A percentile compares a stretch with the other conserved stretches of the same genome.
Evolutionary conservation across 2,329 filamentous ascomycete genomes (phyloP).

Genomic region (Talaromyces verruculosus): DNA sequence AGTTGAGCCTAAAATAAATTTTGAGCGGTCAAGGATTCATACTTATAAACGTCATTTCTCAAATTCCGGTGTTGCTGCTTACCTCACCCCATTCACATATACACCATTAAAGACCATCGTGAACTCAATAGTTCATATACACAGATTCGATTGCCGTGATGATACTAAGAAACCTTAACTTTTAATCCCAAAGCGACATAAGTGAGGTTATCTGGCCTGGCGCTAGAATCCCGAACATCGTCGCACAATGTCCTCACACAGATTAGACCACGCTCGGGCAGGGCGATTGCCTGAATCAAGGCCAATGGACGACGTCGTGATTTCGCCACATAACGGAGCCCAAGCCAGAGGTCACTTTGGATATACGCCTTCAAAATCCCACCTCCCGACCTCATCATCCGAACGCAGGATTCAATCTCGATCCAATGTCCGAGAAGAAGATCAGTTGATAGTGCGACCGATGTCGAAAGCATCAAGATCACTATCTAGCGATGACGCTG

Average conservation of each 20-base stretch:
- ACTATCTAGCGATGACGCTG: slow-evolving; percentile 26
- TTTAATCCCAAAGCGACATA: not conserved
- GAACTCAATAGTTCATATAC: slow-evolving; percentile 10
- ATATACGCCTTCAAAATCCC: slow-evolving; percentile 29
- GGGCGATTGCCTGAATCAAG: slow-evolving; percentile 31
- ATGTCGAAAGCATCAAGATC: slow-evolving; percentile 26
- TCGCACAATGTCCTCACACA: slow-evolving; percentile 42
- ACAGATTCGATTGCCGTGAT: slow-evolving; percentile 32
- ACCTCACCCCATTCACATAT: not conserved
- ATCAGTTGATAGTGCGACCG: slow-evolving; percentile 24
- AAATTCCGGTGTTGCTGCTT: slow-evolving; percentile 7
- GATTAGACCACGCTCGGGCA: slow-evolving; percentile 33
- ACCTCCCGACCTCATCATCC: slow-evolving; percentile 29
- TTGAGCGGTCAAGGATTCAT: slow-evolving; percentile 10
- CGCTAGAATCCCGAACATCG: slow-evolving; percentile 28
- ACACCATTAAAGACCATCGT: not conserved
- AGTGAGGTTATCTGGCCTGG: slow-evolving; percentile 29
- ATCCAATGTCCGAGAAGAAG: slow-evolving; percentile 32
- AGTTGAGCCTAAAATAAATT: not conserved
- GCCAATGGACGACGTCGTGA: slow-evolving; percentile 28
- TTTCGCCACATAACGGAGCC: slow-evolving; percentile 27
- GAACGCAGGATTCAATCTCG: slow-evolving; percentile 31
- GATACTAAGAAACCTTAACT: slow-evolving; percentile 23
- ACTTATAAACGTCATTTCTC: slow-evolving; percentile 11
- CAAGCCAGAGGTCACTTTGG: slow-evolving; percentile 25